Percentiles rank a stretch among this genome's conserved stretches.
Conservation (phyloP, 768 basidiomycete genomes). For the Termitomyces sp. region DNA sequence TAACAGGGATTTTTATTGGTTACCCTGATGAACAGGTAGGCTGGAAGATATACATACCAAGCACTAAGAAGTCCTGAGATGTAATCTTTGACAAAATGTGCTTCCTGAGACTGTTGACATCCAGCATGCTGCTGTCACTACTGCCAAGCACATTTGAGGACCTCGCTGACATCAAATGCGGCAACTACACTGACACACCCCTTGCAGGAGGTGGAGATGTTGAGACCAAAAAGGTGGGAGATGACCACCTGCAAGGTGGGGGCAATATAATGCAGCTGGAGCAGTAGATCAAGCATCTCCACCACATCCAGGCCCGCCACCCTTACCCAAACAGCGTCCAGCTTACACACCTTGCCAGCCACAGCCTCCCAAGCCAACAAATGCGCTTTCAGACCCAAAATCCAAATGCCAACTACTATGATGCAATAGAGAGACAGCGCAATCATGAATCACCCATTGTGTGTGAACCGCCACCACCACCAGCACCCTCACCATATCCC, state of each 20-base stretch:
- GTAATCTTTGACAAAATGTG: conserved; percentile 26
- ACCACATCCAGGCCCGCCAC: neutral
- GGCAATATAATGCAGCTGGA: too few species aligned
- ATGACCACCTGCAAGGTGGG: too few species aligned
- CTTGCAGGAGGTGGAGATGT: too few species aligned
- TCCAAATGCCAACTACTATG: conserved; percentile 1
- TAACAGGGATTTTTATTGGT: conserved; percentile 20
- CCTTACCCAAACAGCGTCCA: too few species aligned
- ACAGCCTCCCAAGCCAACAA: neutral
- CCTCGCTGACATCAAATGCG: too few species aligned
- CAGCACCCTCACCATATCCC: neutral
- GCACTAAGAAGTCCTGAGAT: conserved; percentile 16
- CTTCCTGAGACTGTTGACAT: conserved; percentile 19
- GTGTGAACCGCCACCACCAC: neutral
- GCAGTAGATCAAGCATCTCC: too few species aligned
- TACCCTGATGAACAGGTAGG: conserved; percentile 22
- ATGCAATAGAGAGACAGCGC: neutral
- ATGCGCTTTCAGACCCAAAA: neutral
- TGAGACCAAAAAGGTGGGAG: too few species aligned
- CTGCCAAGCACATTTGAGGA: too few species aligned
- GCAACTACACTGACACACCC: too few species aligned
- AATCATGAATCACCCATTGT: neutral
- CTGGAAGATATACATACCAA: conserved; percentile 26
- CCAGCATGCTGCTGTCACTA: neutral
- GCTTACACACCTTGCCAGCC: neutral